phyloP scores from a whole-genome alignment of 306 rosid species.

The Dryas drummondii region DNA sequence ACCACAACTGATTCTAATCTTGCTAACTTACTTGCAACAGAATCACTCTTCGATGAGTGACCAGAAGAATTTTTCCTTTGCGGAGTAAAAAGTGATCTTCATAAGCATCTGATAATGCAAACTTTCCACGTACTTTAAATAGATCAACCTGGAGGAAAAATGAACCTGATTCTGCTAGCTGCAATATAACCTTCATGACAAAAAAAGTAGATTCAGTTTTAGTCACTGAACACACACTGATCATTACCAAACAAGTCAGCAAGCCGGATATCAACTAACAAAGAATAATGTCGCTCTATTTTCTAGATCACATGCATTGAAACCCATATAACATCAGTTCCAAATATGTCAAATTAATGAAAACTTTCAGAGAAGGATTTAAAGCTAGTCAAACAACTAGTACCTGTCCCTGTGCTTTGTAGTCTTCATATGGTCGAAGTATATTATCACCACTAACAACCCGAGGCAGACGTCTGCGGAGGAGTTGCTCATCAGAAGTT shows the following conservation, averaged over 20 bases:
- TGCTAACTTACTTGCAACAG: conserved; percentile 75
- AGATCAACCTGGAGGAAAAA: conserved; percentile 97
- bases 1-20: conserved; percentile 9
- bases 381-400: conserved; percentile 25
- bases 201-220: conserved; percentile 22
- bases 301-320: neutral
- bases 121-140: conserved; percentile 96
- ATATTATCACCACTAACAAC: conserved; percentile 92
- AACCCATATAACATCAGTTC: neutral
- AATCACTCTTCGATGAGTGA: conserved; percentile 84
- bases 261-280: conserved; percentile 6
- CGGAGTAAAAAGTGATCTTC: conserved; percentile 95
- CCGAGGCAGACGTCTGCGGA: conserved; percentile 89
- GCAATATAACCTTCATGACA: conserved; percentile 79
- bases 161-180: conserved; percentile 96
- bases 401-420: conserved; percentile 99
- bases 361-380: neutral
- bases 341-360: neutral
- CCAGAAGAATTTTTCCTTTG: conserved; percentile 73
- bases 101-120: conserved; percentile 94
- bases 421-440: conserved; percentile 73
- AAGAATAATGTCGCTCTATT: neutral
- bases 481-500: conserved; percentile 97
- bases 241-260: conserved; percentile 12
- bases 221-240: neutral